Conservation (phyloP, 176 grass and related monocot genomes). For the Phoenix dactylifera region DNA sequence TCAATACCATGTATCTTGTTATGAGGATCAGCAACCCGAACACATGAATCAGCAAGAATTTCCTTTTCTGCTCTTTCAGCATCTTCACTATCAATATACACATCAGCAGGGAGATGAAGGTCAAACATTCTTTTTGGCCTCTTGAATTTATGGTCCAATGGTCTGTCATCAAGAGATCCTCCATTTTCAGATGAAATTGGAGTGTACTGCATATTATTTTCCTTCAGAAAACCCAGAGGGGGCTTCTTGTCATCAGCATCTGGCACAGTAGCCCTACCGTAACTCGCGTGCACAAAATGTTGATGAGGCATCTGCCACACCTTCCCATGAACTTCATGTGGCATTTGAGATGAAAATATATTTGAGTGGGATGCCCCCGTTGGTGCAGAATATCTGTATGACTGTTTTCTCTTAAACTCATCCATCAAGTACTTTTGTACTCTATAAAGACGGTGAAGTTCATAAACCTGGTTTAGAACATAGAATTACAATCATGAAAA, state of each 20-base stretch:
- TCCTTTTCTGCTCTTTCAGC: too few relatives aligned
- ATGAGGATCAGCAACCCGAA: too few relatives aligned
- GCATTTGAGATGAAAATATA: conserved; percentile 53
- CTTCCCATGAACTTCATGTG: conserved; percentile 28
- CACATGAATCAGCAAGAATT: too few relatives aligned
- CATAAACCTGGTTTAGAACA: conserved; percentile 47
- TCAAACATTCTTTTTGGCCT: conserved; percentile 31
- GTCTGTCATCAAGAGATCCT: too few relatives aligned
- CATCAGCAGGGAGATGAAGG: conserved; percentile 11
- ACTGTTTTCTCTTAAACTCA: conserved; percentile 41
- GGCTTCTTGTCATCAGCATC: conserved; percentile 33
- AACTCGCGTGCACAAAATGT: conserved; percentile 12
- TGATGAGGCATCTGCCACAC: conserved; percentile 30
- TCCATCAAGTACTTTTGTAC: conserved; percentile 78
- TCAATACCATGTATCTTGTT: too few relatives aligned
- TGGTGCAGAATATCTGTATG: conserved; percentile 18
- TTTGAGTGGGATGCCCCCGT: conserved; percentile 47
- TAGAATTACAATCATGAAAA: conserved; percentile 10
- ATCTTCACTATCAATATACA: too few relatives aligned
- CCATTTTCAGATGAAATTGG: too few relatives aligned
- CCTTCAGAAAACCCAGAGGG: conserved; percentile 42
- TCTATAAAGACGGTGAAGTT: conserved; percentile 90
- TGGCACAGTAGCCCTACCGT: conserved; percentile 14
- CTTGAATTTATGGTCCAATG: background rate
- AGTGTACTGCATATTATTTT: too few relatives aligned